A percentile compares a stretch with the other conserved stretches of the same genome.
Evolutionary conservation across 805 yeast genomes (phyloP).

Genomic region (Hanseniaspora clermontiae): DNA sequence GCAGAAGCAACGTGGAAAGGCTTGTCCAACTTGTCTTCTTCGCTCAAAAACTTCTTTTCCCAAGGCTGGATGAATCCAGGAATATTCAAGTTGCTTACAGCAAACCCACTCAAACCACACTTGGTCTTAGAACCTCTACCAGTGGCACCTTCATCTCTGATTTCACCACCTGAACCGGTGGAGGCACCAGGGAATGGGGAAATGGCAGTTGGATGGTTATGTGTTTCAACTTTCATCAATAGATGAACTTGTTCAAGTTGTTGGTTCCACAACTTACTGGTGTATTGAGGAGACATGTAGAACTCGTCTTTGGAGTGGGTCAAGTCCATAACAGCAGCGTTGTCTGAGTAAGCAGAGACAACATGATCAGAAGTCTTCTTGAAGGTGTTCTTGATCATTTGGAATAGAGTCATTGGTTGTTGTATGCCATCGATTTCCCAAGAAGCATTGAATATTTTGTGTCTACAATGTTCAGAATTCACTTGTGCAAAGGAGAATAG

Average conservation of each 20-base stretch:
- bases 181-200: slow-evolving; percentile 99
- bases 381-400: slow-evolving; percentile 94
- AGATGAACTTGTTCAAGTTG: slow-evolving; percentile 72
- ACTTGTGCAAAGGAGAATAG: slow-evolving; percentile 99
- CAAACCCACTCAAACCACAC: slow-evolving; percentile 89
- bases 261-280: slow-evolving; percentile 60
- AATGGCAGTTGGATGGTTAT: slow-evolving; percentile 98
- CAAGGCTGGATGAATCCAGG: slow-evolving; percentile 85
- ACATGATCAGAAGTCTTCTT: slow-evolving; percentile 67
- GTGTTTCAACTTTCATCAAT: slow-evolving; percentile 92
- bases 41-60: slow-evolving; percentile 41
- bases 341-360: slow-evolving; percentile 88
- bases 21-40: slow-evolving; percentile 50
- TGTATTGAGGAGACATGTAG: slow-evolving; percentile 63
- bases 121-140: slow-evolving; percentile 97
- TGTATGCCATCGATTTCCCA: slow-evolving; percentile 85
- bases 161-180: slow-evolving; percentile 99
- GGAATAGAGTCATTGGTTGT: slow-evolving; percentile 66
- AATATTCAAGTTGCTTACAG: slow-evolving; percentile 79
- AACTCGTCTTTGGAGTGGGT: slow-evolving; percentile 58
- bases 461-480: slow-evolving; percentile 98
- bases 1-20: slow-evolving; percentile 90
- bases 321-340: slow-evolving; percentile 75
- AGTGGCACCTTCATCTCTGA: slow-evolving; percentile 98
- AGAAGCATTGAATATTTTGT: slow-evolving; percentile 94